Percentiles rank a stretch among this genome's conserved stretches.
These are phyloP conservation scores for Chrysosphaeria jannelii DNA, from an alignment of 2,329 filamentous ascomycete species.

Conservation along the genomic window DNA sequence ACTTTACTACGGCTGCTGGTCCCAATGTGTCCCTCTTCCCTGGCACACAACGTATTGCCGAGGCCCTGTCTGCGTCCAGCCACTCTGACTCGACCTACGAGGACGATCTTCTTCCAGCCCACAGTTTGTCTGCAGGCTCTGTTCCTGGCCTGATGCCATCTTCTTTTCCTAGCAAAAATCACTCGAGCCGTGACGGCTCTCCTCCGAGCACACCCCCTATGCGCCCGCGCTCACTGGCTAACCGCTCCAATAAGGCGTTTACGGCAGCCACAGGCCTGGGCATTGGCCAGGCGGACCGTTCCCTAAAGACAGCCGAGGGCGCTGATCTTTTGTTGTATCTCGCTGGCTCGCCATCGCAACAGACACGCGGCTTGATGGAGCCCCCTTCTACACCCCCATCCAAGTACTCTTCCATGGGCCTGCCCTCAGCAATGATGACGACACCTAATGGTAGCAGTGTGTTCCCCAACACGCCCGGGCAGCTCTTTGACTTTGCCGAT, in stretches of 20 bases:
- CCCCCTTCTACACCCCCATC: slow-evolving; percentile 51
- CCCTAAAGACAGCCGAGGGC: slow-evolving; percentile 37
- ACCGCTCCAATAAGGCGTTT: too few relatives aligned
- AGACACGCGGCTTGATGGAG: slow-evolving; percentile 21
- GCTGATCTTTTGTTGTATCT: slow-evolving; percentile 59
- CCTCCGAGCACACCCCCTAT: slow-evolving; percentile 61
- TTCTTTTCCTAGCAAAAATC: slow-evolving; percentile 7
- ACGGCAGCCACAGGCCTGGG: neutral
- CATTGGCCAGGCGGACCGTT: neutral
- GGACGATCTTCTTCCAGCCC: slow-evolving; percentile 47
- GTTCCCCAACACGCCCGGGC: slow-evolving; percentile 49
- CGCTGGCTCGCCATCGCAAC: slow-evolving; percentile 61
- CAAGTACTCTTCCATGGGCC: slow-evolving; percentile 31
- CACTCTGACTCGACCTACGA: slow-evolving; percentile 51
- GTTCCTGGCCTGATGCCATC: slow-evolving; percentile 1
- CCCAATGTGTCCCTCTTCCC: slow-evolving; percentile 57
- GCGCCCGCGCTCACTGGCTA: slow-evolving; percentile 18
- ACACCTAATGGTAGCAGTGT: slow-evolving; percentile 43
- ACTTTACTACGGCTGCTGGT: slow-evolving; percentile 40
- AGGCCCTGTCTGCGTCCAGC: slow-evolving; percentile 24
- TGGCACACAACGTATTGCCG: slow-evolving; percentile 34
- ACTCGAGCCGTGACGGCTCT: slow-evolving; percentile 28
- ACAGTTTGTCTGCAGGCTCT: slow-evolving; percentile 8
- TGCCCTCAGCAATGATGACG: slow-evolving; percentile 70
- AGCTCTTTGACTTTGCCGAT: slow-evolving; percentile 75